Evolutionary conservation across 805 yeast genomes (phyloP).

Genomic region (Wickerhamia fluorescens): DNA sequence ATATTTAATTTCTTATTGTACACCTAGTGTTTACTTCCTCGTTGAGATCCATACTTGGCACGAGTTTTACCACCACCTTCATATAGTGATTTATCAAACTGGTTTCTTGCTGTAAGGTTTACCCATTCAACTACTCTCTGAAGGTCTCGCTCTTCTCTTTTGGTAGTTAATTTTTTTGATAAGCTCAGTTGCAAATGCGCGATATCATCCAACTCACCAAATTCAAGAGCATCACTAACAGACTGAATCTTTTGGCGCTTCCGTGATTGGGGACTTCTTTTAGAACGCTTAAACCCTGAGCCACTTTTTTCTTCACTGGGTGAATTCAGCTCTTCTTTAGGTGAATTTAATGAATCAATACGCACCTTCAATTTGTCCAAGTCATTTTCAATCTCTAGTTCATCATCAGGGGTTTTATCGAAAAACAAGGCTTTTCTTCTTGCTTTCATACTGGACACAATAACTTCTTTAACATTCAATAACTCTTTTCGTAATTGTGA

Average conservation of each 20-base stretch:
- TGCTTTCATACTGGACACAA: conserved; percentile 48
- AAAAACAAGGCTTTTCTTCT: conserved; percentile 49
- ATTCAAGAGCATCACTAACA: conserved; percentile 20
- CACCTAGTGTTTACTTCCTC: too few relatives aligned
- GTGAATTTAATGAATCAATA: conserved; percentile 11
- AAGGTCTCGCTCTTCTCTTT: conserved; percentile 34
- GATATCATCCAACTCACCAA: conserved; percentile 22
- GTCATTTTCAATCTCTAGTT: conserved; percentile 31
- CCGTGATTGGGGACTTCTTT: conserved; percentile 15
- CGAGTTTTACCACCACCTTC: conserved; percentile 43
- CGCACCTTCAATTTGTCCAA: conserved; percentile 25
- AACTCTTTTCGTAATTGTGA: conserved; percentile 58
- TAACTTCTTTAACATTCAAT: conserved; percentile 42
- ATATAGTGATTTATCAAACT: conserved; percentile 45
- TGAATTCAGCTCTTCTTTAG: conserved; percentile 23
- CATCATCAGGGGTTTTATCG: conserved; percentile 35
- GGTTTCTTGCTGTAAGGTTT: conserved; percentile 49
- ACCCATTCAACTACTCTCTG: conserved; percentile 54
- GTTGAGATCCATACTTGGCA: conserved; percentile 3
- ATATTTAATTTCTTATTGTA: too few relatives aligned
- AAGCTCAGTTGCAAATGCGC: conserved; percentile 17
- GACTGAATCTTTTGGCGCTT: conserved; percentile 1
- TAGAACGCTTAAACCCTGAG: conserved; percentile 16
- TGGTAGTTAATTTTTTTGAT: conserved; percentile 21
- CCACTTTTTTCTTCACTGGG: conserved; percentile 16